These are phyloP conservation scores for Silene uniflora DNA, from an alignment of 148 eudicot species.

Conservation along the genomic window DNA sequence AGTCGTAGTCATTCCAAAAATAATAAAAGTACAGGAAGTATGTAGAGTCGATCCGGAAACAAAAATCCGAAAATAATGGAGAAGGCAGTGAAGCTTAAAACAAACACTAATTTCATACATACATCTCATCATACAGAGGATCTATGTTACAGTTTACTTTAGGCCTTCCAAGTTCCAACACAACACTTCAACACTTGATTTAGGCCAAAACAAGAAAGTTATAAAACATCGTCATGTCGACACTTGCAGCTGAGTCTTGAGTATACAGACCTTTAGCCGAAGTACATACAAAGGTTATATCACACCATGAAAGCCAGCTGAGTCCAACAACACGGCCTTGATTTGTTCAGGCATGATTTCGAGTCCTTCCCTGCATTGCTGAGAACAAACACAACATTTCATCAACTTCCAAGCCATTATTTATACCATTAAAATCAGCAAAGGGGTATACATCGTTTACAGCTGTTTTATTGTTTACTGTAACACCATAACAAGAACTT, in stretches of 20 bases:
- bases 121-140: background rate
- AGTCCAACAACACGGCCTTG: slow-evolving; percentile 61
- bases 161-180: background rate
- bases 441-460: background rate
- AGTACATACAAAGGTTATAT: slow-evolving; percentile 27
- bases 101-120: slow-evolving; percentile 1
- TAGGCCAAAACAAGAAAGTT: background rate
- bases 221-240: background rate
- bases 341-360: slow-evolving; percentile 66
- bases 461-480: background rate
- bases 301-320: slow-evolving; percentile 59
- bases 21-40: background rate
- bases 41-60: background rate
- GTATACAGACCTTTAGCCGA: background rate
- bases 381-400: slow-evolving; percentile 20
- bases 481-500: background rate
- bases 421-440: background rate
- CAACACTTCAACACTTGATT: background rate
- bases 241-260: background rate
- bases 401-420: background rate
- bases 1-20: background rate
- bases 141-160: background rate
- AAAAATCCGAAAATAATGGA: background rate
- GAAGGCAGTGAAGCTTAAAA: background rate
- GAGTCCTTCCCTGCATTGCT: slow-evolving; percentile 64